Evolutionary conservation across 1,284 basidiomycete species (phyloP).

Genomic region (Amylostereum areolatum): DNA sequence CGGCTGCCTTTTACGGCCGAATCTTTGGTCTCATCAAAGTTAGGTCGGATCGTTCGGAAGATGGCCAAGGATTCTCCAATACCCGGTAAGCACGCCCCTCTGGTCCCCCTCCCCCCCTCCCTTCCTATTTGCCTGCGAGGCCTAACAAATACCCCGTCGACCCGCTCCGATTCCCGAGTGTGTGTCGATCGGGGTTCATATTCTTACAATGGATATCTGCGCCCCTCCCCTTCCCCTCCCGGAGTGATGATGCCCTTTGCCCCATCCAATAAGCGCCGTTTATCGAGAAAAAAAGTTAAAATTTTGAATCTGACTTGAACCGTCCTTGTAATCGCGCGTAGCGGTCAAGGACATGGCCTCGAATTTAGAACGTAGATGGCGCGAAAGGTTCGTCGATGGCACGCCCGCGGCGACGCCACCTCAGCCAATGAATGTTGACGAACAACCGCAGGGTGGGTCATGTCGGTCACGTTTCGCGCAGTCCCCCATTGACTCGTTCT

Average conservation of each 20-base stretch:
- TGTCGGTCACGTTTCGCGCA: slow-evolving; percentile 34
- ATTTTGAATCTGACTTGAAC: slow-evolving; percentile 1
- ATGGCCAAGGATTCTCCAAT: slow-evolving; percentile 63
- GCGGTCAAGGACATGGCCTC: slow-evolving; percentile 87
- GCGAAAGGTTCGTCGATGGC: slow-evolving; percentile 42
- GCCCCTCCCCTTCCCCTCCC: too few relatives aligned
- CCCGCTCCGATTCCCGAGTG: too few relatives aligned
- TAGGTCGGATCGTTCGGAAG: slow-evolving; percentile 72
- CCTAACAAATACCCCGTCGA: neutral
- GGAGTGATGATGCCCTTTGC: too few relatives aligned
- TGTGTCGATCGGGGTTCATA: too few relatives aligned
- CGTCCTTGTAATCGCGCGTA: slow-evolving; percentile 29
- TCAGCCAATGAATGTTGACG: slow-evolving; percentile 30
- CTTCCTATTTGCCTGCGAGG: neutral
- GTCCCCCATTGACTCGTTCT: neutral
- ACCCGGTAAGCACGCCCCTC: slow-evolving; percentile 51
- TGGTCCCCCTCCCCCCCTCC: slow-evolving; percentile 3
- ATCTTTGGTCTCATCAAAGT: slow-evolving; percentile 59
- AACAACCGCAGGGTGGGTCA: slow-evolving; percentile 66
- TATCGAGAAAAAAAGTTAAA: slow-evolving; percentile 6
- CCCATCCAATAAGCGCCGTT: too few relatives aligned
- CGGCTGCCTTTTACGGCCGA: slow-evolving; percentile 69
- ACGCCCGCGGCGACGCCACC: slow-evolving; percentile 30
- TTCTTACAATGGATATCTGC: too few relatives aligned
- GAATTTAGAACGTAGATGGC: slow-evolving; percentile 79